phyloP scores from a whole-genome alignment of 73 alveolate species.

The Diophrys sp. region DNA sequence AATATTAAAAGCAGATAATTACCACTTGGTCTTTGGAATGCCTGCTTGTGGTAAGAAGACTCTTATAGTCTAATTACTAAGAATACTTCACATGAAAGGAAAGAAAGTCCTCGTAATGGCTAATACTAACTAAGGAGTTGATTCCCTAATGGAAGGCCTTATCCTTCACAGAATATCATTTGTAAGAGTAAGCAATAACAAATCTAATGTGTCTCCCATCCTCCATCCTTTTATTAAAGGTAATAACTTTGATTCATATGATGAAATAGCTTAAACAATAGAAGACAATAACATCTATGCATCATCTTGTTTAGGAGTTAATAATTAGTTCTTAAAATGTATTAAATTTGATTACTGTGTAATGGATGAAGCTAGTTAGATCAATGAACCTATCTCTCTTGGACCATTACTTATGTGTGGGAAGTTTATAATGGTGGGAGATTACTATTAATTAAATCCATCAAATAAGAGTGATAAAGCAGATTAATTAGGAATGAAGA shows the following conservation, averaged over 20 bases:
- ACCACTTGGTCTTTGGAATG: constrained; percentile 31
- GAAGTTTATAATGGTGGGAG: neutral
- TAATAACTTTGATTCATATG: neutral
- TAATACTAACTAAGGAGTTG: constrained; percentile 31
- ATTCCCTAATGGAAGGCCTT: constrained; percentile 17
- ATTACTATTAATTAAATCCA: neutral
- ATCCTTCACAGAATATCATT: constrained; percentile 17
- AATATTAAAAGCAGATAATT: neutral
- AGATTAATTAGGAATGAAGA: neutral
- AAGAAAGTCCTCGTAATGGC: constrained; percentile 35
- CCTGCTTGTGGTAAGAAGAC: constrained; percentile 48
- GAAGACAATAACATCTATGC: constrained; percentile 7
- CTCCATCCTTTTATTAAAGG: constrained; percentile 14
- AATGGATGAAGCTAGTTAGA: neutral
- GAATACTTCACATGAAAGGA: constrained; percentile 12
- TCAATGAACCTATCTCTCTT: neutral
- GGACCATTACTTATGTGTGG: neutral
- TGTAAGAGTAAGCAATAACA: constrained; percentile 32
- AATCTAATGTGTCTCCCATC: constrained; percentile 17
- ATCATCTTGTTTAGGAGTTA: neutral
- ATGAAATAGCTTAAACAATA: constrained; percentile 4
- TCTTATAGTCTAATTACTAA: constrained; percentile 10
- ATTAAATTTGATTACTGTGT: neutral
- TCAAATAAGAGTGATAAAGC: neutral
- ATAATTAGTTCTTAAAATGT: neutral